A percentile compares a stretch with the other conserved stretches of the same genome.
These are phyloP conservation scores for Crataegus laevigata DNA, from an alignment of 306 rosid genomes.

Conservation along the genomic window DNA sequence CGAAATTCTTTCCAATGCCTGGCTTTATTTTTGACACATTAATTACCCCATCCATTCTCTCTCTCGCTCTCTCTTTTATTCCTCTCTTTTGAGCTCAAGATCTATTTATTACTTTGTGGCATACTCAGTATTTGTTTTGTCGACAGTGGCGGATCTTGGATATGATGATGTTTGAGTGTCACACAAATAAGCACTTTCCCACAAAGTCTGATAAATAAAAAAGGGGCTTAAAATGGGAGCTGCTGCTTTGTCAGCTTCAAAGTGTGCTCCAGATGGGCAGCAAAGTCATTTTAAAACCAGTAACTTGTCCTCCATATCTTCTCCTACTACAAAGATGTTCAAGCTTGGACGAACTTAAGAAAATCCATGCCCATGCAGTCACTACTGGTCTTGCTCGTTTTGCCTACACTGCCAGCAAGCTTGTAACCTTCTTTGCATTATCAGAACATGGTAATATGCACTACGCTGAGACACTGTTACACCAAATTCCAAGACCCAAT, in stretches of 20 bases:
- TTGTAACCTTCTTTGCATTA: constrained; percentile 13
- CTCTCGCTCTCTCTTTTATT: neutral
- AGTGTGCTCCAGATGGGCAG: neutral
- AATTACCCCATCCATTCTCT: neutral
- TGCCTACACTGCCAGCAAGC: constrained; percentile 17
- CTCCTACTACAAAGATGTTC: constrained; percentile 18
- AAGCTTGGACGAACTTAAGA: constrained; percentile 8
- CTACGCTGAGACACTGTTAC: constrained; percentile 3
- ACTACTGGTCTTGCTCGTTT: constrained; percentile 19
- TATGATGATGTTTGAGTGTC: neutral
- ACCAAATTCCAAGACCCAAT: constrained; percentile 1
- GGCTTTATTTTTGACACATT: neutral
- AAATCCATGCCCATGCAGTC: constrained; percentile 20
- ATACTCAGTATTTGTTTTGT: neutral
- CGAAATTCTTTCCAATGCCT: neutral
- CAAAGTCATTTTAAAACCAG: neutral
- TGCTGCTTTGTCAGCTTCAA: neutral
- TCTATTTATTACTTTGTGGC: neutral
- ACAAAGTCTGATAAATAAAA: neutral
- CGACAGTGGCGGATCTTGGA: neutral
- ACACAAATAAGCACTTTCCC: neutral
- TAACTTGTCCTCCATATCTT: neutral
- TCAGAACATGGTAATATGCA: neutral
- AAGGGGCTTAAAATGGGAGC: neutral
- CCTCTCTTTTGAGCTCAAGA: neutral